phyloP scores from a whole-genome alignment of 306 rosid species.

The Lotus japonicus region DNA sequence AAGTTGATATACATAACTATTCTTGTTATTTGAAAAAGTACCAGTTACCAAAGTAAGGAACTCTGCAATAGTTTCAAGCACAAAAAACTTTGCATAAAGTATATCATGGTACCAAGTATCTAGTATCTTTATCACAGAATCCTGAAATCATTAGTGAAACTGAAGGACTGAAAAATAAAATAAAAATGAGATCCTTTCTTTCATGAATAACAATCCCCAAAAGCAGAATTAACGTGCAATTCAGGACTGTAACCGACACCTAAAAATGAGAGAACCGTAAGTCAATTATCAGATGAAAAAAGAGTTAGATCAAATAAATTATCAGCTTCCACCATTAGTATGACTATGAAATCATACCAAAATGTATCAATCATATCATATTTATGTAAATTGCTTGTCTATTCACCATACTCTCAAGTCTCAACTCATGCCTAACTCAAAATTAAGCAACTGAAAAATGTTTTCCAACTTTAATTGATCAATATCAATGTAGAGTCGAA shows the following conservation, averaged over 20 bases:
- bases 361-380: no score
- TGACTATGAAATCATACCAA: no score
- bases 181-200: neutral
- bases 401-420: no score
- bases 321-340: no score
- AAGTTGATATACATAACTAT: neutral
- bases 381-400: no score
- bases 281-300: neutral
- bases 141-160: conserved; percentile 49
- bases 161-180: conserved; percentile 1
- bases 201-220: neutral
- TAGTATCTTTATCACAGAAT: conserved; percentile 79
- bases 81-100: conserved; percentile 84
- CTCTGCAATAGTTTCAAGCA: conserved; percentile 98
- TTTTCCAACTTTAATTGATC: no score
- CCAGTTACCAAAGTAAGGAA: conserved; percentile 88
- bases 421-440: no score
- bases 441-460: no score
- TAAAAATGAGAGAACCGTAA: neutral
- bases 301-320: no score
- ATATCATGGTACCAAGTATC: conserved; percentile 73
- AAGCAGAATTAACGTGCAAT: neutral
- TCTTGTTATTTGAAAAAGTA: neutral
- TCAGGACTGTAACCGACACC: neutral
- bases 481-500: no score